These are phyloP conservation scores for Pouteria glomerata DNA, from an alignment of 148 eudicot genomes.

Conservation along the genomic window DNA sequence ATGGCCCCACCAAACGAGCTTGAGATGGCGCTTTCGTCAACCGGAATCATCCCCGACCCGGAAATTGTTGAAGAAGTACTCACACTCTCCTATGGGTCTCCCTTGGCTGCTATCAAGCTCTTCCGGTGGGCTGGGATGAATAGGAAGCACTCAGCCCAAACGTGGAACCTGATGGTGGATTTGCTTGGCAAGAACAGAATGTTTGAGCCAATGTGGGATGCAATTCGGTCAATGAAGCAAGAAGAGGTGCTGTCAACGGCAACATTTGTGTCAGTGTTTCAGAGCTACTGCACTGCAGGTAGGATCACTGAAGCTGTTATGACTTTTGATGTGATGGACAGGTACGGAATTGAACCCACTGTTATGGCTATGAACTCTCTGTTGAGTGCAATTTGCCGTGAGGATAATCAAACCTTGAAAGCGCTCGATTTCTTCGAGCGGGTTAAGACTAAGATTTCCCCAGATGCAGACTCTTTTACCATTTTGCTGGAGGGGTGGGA, in stretches of 20 bases:
- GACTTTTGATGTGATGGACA: conserved; percentile 81
- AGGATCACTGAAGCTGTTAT: conserved; percentile 60
- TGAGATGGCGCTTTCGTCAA: conserved; percentile 35
- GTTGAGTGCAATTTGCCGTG: conserved; percentile 63
- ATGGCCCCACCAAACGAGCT: conserved; percentile 29
- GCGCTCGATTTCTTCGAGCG: conserved; percentile 62
- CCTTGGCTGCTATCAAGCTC: conserved; percentile 54
- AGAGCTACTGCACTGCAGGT: conserved; percentile 57
- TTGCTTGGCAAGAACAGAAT: conserved; percentile 68
- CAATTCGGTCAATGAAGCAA: conserved; percentile 72
- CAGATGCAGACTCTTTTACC: conserved; percentile 64
- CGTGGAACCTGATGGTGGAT: conserved; percentile 90
- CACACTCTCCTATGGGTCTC: conserved; percentile 54
- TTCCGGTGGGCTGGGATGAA: conserved; percentile 63
- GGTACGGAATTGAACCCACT: conserved; percentile 68
- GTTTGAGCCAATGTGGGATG: conserved; percentile 92
- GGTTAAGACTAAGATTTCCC: conserved; percentile 53
- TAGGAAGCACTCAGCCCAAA: conserved; percentile 39
- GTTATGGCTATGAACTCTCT: conserved; percentile 61
- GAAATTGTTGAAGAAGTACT: conserved; percentile 69
- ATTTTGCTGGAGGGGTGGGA: conserved; percentile 80
- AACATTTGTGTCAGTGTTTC: conserved; percentile 65
- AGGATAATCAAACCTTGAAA: conserved; percentile 35
- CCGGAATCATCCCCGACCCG: conserved; percentile 42
- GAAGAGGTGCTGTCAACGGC: conserved; percentile 43